Evolutionary conservation across 148 eudicot species (phyloP), one percentile per base, ranked within the genome.

Genomic region (Selenicereus undatus): DNA sequence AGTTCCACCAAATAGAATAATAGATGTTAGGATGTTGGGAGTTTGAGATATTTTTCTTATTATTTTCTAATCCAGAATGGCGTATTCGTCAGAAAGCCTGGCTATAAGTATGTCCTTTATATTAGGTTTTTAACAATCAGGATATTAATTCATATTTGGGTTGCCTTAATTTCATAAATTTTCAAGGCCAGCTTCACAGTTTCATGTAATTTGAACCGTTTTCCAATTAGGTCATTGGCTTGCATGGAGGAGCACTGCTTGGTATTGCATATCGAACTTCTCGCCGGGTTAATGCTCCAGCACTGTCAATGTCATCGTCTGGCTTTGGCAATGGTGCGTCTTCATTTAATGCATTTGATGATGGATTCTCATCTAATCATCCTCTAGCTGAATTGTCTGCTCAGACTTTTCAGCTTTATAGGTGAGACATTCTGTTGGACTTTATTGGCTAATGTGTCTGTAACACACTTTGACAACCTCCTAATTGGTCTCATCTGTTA

Each of bases 241-340:
- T 96, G 87, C 97, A 96, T 82, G 98, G 99, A 45, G 99, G 99
- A 30, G 91, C 98, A 32, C 85, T 94, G 74, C 93, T 96, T 82
- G 99, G 98, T 86, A 84, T 96, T 85, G 90, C 98, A 22, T 96
- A 96, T 87, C 86, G 98, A 68, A 88, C 93, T 74, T 91, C 95
- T 74, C 89, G 98, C 75, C 93, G 99, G 76, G 87, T 90, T 73
- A 93, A 91, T 83, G 89, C 99, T 83, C 84, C 74, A 79, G 91
- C 95, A 69, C 94, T 89, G 83, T 88, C 97, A 69, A 96, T 91
- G 97, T 93, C 97, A 65, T 83, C 93, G 71, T 92, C 98, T 13
- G 95, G 95, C 74, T 93, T 82, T 86, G 95, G 92, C 77, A 83
- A 85, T 81, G 85, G 89, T 62, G 84, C 86, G 76, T 92, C 98